Conservation (phyloP, 768 basidiomycete species). For the Boletus speciosus region DNA sequence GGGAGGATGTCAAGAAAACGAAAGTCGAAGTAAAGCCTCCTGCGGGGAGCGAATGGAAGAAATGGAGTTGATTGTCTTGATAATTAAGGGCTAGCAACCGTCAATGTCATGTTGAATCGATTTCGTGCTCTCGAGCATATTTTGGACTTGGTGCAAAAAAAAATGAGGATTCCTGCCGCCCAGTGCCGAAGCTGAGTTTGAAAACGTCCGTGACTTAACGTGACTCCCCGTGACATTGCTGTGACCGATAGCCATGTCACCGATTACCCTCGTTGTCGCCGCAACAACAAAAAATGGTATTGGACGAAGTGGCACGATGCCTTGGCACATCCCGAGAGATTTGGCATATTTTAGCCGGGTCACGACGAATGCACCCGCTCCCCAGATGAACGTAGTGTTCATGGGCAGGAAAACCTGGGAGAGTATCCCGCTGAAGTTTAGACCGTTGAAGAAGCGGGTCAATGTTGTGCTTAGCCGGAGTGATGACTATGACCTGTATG, state of each 20-base stretch:
- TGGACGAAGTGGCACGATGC: constrained; percentile 69
- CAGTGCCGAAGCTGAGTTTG: no score
- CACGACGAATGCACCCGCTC: constrained; percentile 58
- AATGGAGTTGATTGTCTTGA: constrained; percentile 49
- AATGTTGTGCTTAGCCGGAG: constrained; percentile 79
- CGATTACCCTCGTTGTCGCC: constrained; percentile 89
- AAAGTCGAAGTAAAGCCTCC: constrained; percentile 80
- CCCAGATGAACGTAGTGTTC: constrained; percentile 67
- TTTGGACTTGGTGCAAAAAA: no score
- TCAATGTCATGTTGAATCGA: not conserved
- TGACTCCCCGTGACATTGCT: no score
- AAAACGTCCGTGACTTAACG: no score
- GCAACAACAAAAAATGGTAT: constrained; percentile 88
- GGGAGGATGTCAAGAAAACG: constrained; percentile 78
- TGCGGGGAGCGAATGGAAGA: constrained; percentile 78
- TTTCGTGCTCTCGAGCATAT: no score
- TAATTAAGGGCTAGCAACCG: no score
- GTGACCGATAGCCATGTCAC: constrained; percentile 41
- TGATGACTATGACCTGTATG: constrained; percentile 59
- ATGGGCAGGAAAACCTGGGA: constrained; percentile 99
- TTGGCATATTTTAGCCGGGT: constrained; percentile 90
- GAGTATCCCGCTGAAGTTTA: constrained; percentile 82
- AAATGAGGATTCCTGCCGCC: no score
- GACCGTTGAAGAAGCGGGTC: constrained; percentile 69
- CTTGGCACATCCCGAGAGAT: constrained; percentile 87